Base-by-base conservation (phyloP, 116 monocot species). In the Cymodocea nodosa region DNA sequence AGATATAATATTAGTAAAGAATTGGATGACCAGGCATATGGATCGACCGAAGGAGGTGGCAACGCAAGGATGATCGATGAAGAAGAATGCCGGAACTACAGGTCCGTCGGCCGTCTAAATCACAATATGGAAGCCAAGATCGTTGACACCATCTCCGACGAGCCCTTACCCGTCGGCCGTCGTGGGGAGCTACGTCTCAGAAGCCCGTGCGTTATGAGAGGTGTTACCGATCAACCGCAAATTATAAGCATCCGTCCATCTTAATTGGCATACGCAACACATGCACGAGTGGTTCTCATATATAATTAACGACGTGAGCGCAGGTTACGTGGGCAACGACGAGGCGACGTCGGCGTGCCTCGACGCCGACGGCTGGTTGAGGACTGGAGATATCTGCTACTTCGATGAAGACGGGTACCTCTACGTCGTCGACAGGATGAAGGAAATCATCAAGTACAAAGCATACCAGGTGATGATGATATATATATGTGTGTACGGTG, bases 381-480 rank as follows among this genome's bases (percentile, higher is more conserved):
- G 70, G 69, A 94, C 87, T 0, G 87, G 87, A 3, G 94, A 94
- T 56, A 60, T 94, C 3, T 84, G 89, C 59, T 89, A 89, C 73
- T 72, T 94, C 40, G 82, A 94, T 62, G n/a, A 76, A 4, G 75
- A 84, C 11, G 94, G 94, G 0, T 85, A 75, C 62, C 71, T 94
- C 13, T 83, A 73, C 59, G 62, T 89, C 37, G 87, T 89, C 8
- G 87, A 85, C 65, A 74, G 94, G 51, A 39, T 89, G 15, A 94
- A 94, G 64, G 90, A 94, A 60, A 50, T 94, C 34, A 94, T 94
- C 15, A 89, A 94, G 23, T 94, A 94, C 83, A 94, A 76, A 12
- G 76, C 25, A 15, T 76, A 68, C 39, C 78, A 78, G 68, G 76
- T 70, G 23, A 57, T 5, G 39, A n/a, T n/a, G n/a, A n/a, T n/a